phyloP scores from a whole-genome alignment of 805 yeast species.

The Scheffersomyces spartinae region DNA sequence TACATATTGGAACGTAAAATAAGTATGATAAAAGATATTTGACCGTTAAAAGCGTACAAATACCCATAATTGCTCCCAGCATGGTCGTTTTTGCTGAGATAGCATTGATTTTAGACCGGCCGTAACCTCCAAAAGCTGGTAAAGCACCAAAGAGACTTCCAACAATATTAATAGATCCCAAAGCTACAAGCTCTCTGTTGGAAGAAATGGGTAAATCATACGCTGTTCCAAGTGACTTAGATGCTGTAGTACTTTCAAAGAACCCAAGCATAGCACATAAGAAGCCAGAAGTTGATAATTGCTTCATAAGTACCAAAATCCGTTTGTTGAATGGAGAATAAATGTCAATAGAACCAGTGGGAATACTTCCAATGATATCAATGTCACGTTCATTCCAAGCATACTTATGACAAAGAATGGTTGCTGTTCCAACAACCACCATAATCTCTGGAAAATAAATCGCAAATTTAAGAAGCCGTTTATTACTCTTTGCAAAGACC shows the following conservation, averaged over 20 bases:
- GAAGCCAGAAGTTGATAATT: slow-evolving; percentile 58
- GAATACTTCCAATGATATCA: slow-evolving; percentile 58
- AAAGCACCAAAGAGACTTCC: slow-evolving; percentile 59
- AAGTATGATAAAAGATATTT: slow-evolving; percentile 48
- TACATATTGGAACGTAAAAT: slow-evolving; percentile 67
- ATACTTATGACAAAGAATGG: slow-evolving; percentile 36
- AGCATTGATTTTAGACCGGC: slow-evolving; percentile 82
- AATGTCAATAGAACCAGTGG: slow-evolving; percentile 37
- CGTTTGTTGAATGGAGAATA: slow-evolving; percentile 47
- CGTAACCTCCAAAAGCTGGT: slow-evolving; percentile 95
- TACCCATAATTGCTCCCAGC: slow-evolving; percentile 78
- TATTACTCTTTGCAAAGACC: slow-evolving; percentile 12
- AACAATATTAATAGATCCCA: slow-evolving; percentile 64
- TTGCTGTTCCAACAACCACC: slow-evolving; percentile 52
- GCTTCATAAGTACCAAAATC: slow-evolving; percentile 37
- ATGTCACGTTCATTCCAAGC: slow-evolving; percentile 48
- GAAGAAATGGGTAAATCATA: slow-evolving; percentile 66
- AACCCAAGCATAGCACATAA: slow-evolving; percentile 80
- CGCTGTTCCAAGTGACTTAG: slow-evolving; percentile 71
- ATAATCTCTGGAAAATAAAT: slow-evolving; percentile 80
- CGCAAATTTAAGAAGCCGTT: slow-evolving; percentile 22
- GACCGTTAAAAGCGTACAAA: slow-evolving; percentile 56
- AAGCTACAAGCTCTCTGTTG: slow-evolving; percentile 83
- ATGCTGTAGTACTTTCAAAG: slow-evolving; percentile 88
- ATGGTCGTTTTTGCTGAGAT: slow-evolving; percentile 74